phyloP scores from a whole-genome alignment of 1,284 basidiomycete species.

The Tremellales sp. region DNA sequence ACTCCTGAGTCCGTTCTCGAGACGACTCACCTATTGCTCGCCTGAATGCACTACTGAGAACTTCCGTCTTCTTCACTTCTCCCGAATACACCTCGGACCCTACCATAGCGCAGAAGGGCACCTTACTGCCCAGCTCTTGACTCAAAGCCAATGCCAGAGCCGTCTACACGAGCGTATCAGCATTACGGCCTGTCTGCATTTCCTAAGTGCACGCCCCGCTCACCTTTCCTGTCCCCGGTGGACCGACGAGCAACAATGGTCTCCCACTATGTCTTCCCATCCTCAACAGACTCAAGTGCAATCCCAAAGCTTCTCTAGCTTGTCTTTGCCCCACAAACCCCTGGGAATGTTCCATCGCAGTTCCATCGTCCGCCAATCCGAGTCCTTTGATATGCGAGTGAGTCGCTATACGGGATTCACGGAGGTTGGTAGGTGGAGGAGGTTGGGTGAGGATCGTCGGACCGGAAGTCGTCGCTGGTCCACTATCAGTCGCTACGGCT shows the following conservation, averaged over 20 bases:
- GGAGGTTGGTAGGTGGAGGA: conserved; percentile 41
- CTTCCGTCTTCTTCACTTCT: conserved; percentile 99
- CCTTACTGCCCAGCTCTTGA: conserved; percentile 89
- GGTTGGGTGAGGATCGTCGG: conserved; percentile 41
- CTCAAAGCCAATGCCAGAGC: conserved; percentile 90
- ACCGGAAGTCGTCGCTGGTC: conserved; percentile 13
- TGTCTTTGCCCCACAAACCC: conserved; percentile 89
- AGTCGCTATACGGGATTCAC: conserved; percentile 47
- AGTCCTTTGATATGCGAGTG: conserved; percentile 69
- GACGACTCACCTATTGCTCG: conserved; percentile 79
- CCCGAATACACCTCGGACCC: conserved; percentile 94
- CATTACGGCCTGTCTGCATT: too few species aligned
- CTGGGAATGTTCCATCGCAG: conserved; percentile 65
- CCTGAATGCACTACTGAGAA: conserved; percentile 91
- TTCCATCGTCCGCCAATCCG: conserved; percentile 80
- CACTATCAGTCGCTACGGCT: conserved; percentile 8
- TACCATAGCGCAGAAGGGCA: conserved; percentile 98
- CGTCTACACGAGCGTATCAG: conserved; percentile 85
- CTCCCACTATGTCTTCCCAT: conserved; percentile 45
- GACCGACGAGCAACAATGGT: conserved; percentile 47
- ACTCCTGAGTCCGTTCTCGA: neutral
- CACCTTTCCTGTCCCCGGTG: conserved; percentile 49
- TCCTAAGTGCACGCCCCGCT: too few species aligned
- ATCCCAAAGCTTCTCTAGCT: conserved; percentile 70
- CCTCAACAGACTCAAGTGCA: conserved; percentile 43